phyloP scores from a whole-genome alignment of 345 rosid species.

The Citrus inodora region DNA sequence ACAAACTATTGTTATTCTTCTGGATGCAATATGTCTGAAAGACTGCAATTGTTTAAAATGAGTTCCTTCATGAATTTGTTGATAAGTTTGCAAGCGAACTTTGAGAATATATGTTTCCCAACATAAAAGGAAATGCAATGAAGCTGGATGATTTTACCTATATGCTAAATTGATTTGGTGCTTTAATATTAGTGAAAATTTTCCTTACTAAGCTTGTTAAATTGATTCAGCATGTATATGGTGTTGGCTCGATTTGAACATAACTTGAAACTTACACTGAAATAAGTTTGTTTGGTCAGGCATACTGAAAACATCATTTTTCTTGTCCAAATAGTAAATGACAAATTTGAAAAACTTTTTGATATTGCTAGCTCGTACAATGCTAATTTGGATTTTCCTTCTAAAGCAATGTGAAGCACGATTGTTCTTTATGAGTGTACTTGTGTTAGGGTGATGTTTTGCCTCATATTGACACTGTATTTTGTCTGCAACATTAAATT shows the following conservation, averaged over 20 bases:
- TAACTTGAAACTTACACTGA: not conserved
- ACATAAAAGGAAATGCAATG: not conserved
- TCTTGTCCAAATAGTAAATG: not conserved
- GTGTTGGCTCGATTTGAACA: not conserved
- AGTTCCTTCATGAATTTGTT: not conserved
- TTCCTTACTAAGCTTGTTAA: not conserved
- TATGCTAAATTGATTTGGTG: not conserved
- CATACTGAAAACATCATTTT: not conserved
- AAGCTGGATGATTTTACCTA: not conserved
- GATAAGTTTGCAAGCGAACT: not conserved
- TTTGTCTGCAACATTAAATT: not conserved
- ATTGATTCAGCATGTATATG: not conserved
- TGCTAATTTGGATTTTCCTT: not conserved
- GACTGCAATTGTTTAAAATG: not conserved
- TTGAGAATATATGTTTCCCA: not conserved
- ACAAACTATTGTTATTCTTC: not conserved
- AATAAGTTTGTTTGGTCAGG: not conserved
- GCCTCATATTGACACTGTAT: not conserved
- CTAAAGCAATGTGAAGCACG: not conserved
- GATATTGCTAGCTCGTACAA: not conserved
- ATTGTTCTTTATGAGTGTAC: not conserved
- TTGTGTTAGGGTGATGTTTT: not conserved
- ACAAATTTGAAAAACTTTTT: not conserved
- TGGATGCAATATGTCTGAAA: not conserved
- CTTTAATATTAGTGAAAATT: not conserved